These are phyloP conservation scores for Colletotrichum sp. DNA, from an alignment of 2,329 filamentous ascomycete species.

Conservation along the genomic window DNA sequence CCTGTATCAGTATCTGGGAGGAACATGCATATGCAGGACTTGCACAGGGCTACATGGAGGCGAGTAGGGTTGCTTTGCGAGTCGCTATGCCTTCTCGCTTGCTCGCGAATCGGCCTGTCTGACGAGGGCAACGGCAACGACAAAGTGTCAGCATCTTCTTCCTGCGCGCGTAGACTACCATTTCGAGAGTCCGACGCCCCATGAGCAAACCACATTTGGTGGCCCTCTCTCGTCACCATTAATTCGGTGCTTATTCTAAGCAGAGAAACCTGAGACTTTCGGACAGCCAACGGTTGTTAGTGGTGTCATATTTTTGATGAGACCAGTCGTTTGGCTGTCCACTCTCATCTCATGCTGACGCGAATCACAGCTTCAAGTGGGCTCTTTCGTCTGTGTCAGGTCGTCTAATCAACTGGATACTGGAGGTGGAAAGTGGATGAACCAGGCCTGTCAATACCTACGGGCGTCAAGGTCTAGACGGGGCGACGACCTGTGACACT, in stretches of 20 bases:
- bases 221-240: not conserved
- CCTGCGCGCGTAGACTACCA: not conserved
- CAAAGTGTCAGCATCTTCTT: slow-evolving; percentile 5
- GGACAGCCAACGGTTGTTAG: not conserved
- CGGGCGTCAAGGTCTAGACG: not conserved
- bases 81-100: not conserved
- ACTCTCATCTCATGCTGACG: not conserved
- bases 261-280: not conserved
- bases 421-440: slow-evolving; percentile 3
- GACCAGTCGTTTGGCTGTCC: not conserved
- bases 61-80: not conserved
- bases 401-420: not conserved
- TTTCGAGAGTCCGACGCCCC: not conserved
- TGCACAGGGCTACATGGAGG: not conserved
- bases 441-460: slow-evolving; percentile 4
- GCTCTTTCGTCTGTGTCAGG: not conserved
- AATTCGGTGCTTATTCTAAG: not conserved
- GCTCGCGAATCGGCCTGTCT: not conserved
- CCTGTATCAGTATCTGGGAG: not conserved
- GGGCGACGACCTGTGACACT: not conserved
- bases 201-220: not conserved
- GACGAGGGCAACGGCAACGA: not conserved
- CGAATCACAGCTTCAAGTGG: not conserved
- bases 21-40: slow-evolving; percentile 1
- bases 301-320: slow-evolving; percentile 6